These are phyloP conservation scores for Rhodocollybia butyracea DNA, from an alignment of 768 basidiomycete species.

Conservation along the genomic window DNA sequence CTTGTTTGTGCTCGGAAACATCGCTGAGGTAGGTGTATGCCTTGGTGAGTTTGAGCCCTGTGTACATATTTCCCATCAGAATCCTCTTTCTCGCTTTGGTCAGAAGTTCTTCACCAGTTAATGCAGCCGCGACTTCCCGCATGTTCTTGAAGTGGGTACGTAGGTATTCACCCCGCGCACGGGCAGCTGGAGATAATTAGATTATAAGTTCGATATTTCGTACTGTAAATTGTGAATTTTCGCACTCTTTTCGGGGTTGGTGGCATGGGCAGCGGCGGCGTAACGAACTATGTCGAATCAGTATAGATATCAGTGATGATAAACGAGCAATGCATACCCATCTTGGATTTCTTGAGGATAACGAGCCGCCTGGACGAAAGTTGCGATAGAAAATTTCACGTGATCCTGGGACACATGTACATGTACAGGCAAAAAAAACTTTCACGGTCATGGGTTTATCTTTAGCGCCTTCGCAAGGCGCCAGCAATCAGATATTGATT, in stretches of 20 bases:
- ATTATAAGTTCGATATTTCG: slow-evolving; percentile 7
- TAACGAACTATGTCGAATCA: slow-evolving; percentile 70
- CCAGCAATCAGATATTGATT: too few species aligned
- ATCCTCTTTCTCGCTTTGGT: background rate
- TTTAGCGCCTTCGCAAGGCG: too few species aligned
- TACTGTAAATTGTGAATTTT: slow-evolving; percentile 18
- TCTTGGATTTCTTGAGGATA: slow-evolving; percentile 27
- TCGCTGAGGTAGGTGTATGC: slow-evolving; percentile 93
- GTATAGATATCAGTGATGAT: slow-evolving; percentile 14
- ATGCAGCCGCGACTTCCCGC: slow-evolving; percentile 95
- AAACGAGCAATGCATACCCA: slow-evolving; percentile 48
- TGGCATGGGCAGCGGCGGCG: slow-evolving; percentile 80
- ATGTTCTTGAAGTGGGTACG: slow-evolving; percentile 99
- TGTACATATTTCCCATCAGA: background rate
- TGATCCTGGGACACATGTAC: too few species aligned
- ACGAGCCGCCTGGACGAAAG: background rate
- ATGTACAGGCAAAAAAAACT: too few species aligned
- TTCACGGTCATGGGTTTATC: too few species aligned
- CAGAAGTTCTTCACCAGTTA: slow-evolving; percentile 56
- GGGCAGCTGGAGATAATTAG: slow-evolving; percentile 59
- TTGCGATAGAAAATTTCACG: background rate
- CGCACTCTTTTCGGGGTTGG: slow-evolving; percentile 95
- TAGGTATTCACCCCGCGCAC: slow-evolving; percentile 93
- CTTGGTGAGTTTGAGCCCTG: slow-evolving; percentile 91
- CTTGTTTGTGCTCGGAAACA: slow-evolving; percentile 94